Evolutionary conservation across 805 yeast genomes (phyloP).

Genomic region (Ascoidea tarda): DNA sequence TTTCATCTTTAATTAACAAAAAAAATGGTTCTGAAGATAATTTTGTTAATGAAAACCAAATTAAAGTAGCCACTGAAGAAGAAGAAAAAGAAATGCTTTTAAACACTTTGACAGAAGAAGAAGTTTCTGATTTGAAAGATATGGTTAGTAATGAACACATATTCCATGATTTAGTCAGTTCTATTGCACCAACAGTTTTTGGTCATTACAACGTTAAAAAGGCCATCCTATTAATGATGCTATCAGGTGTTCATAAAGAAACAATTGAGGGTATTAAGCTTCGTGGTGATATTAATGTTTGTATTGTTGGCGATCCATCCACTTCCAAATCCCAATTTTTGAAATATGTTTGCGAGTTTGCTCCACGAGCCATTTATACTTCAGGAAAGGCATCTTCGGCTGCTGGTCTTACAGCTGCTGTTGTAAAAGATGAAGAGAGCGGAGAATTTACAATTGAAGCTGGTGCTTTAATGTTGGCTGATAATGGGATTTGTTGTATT

Average conservation of each 20-base stretch:
- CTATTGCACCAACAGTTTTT: constrained; percentile 91
- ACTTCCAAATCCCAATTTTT: constrained; percentile 93
- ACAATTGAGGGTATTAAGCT: constrained; percentile 90
- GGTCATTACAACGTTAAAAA: constrained; percentile 93
- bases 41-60: constrained; percentile 19
- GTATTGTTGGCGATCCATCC: constrained; percentile 96
- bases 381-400: constrained; percentile 98
- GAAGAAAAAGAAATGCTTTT: constrained; percentile 73
- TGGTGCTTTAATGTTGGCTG: constrained; percentile 97
- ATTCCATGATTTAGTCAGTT: constrained; percentile 70
- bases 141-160: constrained; percentile 87
- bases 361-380: constrained; percentile 91
- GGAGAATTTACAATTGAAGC: constrained; percentile 97
- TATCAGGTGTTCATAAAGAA: constrained; percentile 91
- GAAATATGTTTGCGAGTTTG: constrained; percentile 81
- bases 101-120: constrained; percentile 65
- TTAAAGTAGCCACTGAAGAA: constrained; percentile 33
- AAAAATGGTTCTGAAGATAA: constrained; percentile 12
- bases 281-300: constrained; percentile 93
- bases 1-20: constrained; percentile 39
- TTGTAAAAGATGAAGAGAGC: constrained; percentile 91
- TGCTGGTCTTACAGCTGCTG: constrained; percentile 97
- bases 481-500: constrained; percentile 95
- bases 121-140: constrained; percentile 68
- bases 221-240: constrained; percentile 74